phyloP scores from a whole-genome alignment of 306 rosid species.

The Pyrus betulifolia region DNA sequence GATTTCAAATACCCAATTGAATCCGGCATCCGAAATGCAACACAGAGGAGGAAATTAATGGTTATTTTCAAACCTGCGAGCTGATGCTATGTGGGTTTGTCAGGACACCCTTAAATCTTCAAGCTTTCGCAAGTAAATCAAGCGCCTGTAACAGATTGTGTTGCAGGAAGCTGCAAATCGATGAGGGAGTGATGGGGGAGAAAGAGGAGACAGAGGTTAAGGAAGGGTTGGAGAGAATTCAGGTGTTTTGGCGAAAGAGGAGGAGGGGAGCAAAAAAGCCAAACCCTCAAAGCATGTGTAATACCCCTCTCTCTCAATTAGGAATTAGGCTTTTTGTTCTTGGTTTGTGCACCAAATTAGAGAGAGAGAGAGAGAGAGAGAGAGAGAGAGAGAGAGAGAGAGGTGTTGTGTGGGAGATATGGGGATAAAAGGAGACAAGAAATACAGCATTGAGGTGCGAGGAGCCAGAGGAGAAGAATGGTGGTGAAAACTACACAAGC shows the following conservation, averaged over 20 bases:
- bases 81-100: conserved; percentile 27
- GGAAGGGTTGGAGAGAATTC: conserved; percentile 32
- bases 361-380: not conserved
- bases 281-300: conserved; percentile 54
- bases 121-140: conserved; percentile 31
- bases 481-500: conserved; percentile 21
- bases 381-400: not conserved
- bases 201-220: conserved; percentile 27
- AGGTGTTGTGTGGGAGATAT: conserved; percentile 8
- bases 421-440: conserved; percentile 11
- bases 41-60: conserved; percentile 13
- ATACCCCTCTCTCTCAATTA: conserved; percentile 32
- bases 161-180: conserved; percentile 25
- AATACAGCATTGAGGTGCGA: conserved; percentile 50
- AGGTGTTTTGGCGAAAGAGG: conserved; percentile 18
- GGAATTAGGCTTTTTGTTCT: not conserved
- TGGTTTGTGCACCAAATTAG: conserved; percentile 17
- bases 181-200: conserved; percentile 20
- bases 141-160: conserved; percentile 21
- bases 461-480: conserved; percentile 31
- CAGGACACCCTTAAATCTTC: conserved; percentile 12
- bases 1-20: conserved; percentile 19
- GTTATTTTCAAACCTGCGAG: conserved; percentile 32
- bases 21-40: conserved; percentile 27
- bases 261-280: conserved; percentile 16